Conservation (phyloP, 371 early-diverging fungal genomes). For the Mucor lusitanicus region DNA sequence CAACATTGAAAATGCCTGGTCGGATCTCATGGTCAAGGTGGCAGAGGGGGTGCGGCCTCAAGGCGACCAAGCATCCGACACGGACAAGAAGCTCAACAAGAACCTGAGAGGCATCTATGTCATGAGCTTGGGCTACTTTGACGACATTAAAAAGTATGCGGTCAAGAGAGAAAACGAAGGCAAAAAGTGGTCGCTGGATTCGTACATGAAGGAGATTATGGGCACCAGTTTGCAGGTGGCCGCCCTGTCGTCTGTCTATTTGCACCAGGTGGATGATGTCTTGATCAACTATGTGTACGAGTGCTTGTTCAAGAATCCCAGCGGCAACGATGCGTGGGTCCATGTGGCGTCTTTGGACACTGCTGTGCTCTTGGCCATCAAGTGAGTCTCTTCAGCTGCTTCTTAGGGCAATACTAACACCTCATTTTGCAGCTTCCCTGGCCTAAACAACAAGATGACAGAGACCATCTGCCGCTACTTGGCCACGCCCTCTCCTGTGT, state of each 20-base stretch:
- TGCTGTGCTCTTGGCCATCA: slow-evolving; percentile 59
- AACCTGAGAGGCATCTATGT: slow-evolving; percentile 45
- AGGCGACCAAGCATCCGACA: slow-evolving; percentile 3
- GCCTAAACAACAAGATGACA: slow-evolving; percentile 42
- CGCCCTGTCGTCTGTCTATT: slow-evolving; percentile 55
- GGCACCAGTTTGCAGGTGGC: slow-evolving; percentile 62
- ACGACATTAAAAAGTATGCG: slow-evolving; percentile 48
- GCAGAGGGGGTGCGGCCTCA: slow-evolving; percentile 22
- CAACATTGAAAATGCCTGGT: slow-evolving; percentile 46
- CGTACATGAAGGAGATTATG: slow-evolving; percentile 57
- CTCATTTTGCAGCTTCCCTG: slow-evolving; percentile 45
- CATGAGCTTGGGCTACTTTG: slow-evolving; percentile 55
- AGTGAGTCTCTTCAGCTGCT: slow-evolving; percentile 47
- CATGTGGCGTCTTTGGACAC: slow-evolving; percentile 62
- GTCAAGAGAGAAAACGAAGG: slow-evolving; percentile 44
- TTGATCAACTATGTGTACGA: slow-evolving; percentile 57
- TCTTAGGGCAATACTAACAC: neutral
- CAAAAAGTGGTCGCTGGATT: slow-evolving; percentile 36
- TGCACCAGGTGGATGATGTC: slow-evolving; percentile 68
- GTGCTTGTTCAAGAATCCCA: slow-evolving; percentile 53
- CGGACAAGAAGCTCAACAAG: slow-evolving; percentile 32
- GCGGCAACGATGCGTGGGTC: slow-evolving; percentile 51
- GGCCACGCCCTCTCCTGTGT: slow-evolving; percentile 64
- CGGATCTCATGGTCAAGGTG: slow-evolving; percentile 31
- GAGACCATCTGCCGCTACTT: slow-evolving; percentile 62